Evolutionary conservation across 164 flowering plant species (phyloP), one percentile per base, ranked within the genome.

Genomic region (Stephania japonica): DNA sequence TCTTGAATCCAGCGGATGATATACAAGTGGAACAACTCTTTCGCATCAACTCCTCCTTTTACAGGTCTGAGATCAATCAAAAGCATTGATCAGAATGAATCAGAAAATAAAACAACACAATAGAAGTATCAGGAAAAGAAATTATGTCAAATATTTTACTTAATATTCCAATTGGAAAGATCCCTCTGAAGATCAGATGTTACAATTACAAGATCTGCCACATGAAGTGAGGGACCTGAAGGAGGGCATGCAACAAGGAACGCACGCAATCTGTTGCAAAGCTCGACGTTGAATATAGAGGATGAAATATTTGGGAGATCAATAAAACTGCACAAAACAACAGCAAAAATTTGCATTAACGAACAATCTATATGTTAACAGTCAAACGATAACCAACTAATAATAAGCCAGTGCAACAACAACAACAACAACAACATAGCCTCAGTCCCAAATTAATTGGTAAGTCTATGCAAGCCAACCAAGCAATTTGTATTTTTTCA

Each of bases 1-100:
- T 94, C 96, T 77, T 94, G 87, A 80, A 94, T 94, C 98, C 98
- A 94, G 26, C 86, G 74, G 73, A 90, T 72, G 47, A 94, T 91
- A 79, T 94, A 91, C 79, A 88, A 78, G 79, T 94, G 92, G 82
- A 94, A 94, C 84, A 94, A 80, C 74, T 94, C 95, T 80, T 87
- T 94, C 43, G 98, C 97, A 85, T 91, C 92, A 75, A 94, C 93
- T 73, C 95, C 98, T 69, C 97, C 95, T 87, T 92, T 92, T 67
- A 91, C 76, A 73, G 85, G 86, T 70, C 98, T 94, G 84, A n/a
- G 25, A 80, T 77, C 70, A 4, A 68, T 71, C 24, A 25, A 27
- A 47, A 44, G 19, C 27, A 27, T 11, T 42, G 25, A 42, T 74
- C 53, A 69, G 73, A n/a, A 18, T 43, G 8, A 26, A 21, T 21